Evolutionary conservation across 2,329 filamentous ascomycete genomes (phyloP).

Genomic region (Dothideomycetes sp.): DNA sequence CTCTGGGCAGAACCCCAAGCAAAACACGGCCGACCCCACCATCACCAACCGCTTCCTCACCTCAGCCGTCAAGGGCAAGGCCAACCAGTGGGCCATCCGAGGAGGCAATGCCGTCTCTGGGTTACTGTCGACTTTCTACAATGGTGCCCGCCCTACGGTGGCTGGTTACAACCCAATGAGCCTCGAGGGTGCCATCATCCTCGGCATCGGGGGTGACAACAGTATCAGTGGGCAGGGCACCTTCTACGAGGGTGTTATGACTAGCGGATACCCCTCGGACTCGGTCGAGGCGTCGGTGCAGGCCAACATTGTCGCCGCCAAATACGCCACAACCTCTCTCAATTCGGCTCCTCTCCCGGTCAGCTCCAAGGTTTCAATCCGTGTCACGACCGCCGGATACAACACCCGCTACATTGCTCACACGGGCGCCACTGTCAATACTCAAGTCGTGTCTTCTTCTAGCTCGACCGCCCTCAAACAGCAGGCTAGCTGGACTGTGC

Average conservation of each 20-base stretch:
- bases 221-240: conserved; percentile 51
- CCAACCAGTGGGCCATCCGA: conserved; percentile 49
- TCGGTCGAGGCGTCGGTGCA: conserved; percentile 41
- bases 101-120: conserved; percentile 49
- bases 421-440: conserved; percentile 42
- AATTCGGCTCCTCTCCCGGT: conserved; percentile 42
- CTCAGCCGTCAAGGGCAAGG: conserved; percentile 46
- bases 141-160: conserved; percentile 42
- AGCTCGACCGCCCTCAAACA: conserved; percentile 43
- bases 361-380: conserved; percentile 46
- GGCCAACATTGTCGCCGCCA: conserved; percentile 50
- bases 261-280: conserved; percentile 51
- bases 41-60: conserved; percentile 50
- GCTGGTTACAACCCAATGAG: conserved; percentile 52
- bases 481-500: conserved; percentile 46
- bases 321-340: conserved; percentile 43
- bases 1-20: conserved; percentile 39
- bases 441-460: conserved; percentile 45
- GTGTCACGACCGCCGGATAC: conserved; percentile 46
- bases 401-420: conserved; percentile 48
- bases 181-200: conserved; percentile 57
- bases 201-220: conserved; percentile 64
- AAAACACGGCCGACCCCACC: conserved; percentile 46
- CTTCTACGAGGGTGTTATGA: conserved; percentile 54
- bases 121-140: conserved; percentile 50